phyloP scores from a whole-genome alignment of 371 early-diverging fungal species.

The Batrachochytrium dendrobatidis region DNA sequence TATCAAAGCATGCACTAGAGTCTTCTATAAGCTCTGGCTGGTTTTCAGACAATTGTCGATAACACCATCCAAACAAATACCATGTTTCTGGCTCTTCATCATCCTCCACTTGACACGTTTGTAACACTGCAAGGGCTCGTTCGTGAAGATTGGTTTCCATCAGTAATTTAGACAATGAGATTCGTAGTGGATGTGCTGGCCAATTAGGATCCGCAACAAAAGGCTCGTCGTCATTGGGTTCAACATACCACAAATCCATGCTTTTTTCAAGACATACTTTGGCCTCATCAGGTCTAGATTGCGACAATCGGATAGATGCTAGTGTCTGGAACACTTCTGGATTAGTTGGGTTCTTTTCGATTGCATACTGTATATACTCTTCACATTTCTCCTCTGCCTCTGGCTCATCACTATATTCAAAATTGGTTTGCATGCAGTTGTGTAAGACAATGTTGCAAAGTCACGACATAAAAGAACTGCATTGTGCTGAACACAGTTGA shows the following conservation, averaged over 20 bases:
- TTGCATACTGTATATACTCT: constrained; percentile 58
- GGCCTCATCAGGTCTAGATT: constrained; percentile 76
- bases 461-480: background rate
- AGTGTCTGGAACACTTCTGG: constrained; percentile 82
- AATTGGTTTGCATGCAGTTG: constrained; percentile 69
- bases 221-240: background rate
- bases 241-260: constrained; percentile 64
- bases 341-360: constrained; percentile 58
- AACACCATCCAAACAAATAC: constrained; percentile 91
- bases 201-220: constrained; percentile 12
- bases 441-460: background rate
- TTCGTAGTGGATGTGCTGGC: constrained; percentile 70
- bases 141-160: constrained; percentile 74
- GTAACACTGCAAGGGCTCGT: constrained; percentile 69
- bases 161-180: constrained; percentile 59
- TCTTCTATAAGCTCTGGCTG: constrained; percentile 51
- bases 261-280: constrained; percentile 53
- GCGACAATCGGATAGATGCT: constrained; percentile 86
- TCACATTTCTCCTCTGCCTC: constrained; percentile 85
- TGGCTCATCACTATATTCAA: constrained; percentile 63
- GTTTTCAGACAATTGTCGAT: constrained; percentile 54
- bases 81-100: constrained; percentile 86
- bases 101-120: constrained; percentile 76
- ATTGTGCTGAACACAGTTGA: background rate
- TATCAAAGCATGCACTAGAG: constrained; percentile 69